These are phyloP conservation scores for Rhododendron kiyosumense DNA, from an alignment of 148 eudicot genomes.

Conservation along the genomic window DNA sequence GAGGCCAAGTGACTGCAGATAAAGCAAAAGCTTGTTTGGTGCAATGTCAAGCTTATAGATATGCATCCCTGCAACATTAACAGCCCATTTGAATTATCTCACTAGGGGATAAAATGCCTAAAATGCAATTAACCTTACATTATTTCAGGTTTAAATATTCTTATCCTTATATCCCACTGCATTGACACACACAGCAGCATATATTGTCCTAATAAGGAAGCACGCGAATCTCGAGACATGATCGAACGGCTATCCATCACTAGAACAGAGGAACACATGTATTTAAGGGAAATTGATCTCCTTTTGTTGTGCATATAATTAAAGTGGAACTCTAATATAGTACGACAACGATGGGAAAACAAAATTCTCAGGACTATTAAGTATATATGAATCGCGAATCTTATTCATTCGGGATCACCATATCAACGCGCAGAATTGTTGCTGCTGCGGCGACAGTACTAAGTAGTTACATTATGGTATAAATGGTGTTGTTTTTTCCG, in stretches of 20 bases:
- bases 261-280: not conserved
- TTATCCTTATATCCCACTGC: not conserved
- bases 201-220: not conserved
- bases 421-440: not conserved
- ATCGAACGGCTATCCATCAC: not conserved
- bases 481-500: not conserved
- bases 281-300: not conserved
- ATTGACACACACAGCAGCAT: not conserved
- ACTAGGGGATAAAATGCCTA: not conserved
- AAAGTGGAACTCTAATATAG: not conserved
- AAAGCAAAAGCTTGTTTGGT: slow-evolving; percentile 88
- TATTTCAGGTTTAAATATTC: not conserved
- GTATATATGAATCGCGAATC: not conserved
- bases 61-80: slow-evolving; percentile 63
- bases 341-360: not conserved
- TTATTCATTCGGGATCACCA: not conserved
- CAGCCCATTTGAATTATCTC: not conserved
- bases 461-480: not conserved
- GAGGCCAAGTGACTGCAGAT: slow-evolving; percentile 91
- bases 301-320: not conserved
- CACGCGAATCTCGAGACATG: not conserved
- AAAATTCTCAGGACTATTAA: not conserved
- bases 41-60: slow-evolving; percentile 76
- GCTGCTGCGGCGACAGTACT: not conserved
- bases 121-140: not conserved